Evolutionary conservation across 768 basidiomycete genomes (phyloP).

Genomic region (Artomyces pyxidatus): DNA sequence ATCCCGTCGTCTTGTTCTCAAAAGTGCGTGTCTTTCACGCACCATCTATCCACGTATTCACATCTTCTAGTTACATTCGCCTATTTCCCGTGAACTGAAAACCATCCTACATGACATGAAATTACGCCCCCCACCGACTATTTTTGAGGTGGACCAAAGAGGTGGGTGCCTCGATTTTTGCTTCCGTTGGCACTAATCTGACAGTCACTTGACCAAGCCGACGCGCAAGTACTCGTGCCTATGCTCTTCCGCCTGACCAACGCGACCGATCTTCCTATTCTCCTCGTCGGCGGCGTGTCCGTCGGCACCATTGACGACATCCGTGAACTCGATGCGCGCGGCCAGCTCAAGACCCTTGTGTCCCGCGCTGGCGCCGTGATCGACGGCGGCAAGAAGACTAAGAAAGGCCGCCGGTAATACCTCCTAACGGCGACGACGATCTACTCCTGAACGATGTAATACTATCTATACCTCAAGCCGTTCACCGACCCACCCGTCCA

Average conservation of each 20-base stretch:
- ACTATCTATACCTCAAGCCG: too few species aligned
- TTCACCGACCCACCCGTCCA: too few species aligned
- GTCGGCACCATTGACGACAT: conserved; percentile 48
- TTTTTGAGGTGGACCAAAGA: conserved; percentile 67
- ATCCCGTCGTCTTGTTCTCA: conserved; percentile 69
- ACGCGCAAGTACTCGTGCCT: conserved; percentile 53
- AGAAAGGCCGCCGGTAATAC: conserved; percentile 25
- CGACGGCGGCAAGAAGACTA: conserved; percentile 46
- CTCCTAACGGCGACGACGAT: too few species aligned
- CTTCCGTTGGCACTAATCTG: not conserved
- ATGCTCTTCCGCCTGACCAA: conserved; percentile 56
- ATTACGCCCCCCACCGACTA: conserved; percentile 52
- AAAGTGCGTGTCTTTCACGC: conserved; percentile 36
- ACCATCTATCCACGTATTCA: conserved; percentile 6
- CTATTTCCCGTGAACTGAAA: conserved; percentile 61
- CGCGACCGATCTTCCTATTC: conserved; percentile 47
- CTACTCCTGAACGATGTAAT: too few species aligned
- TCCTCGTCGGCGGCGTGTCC: conserved; percentile 58
- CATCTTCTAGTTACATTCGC: conserved; percentile 47
- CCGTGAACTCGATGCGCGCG: conserved; percentile 38
- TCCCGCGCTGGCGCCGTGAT: conserved; percentile 50
- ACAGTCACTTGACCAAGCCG: conserved; percentile 30
- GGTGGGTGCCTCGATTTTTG: conserved; percentile 19
- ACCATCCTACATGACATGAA: conserved; percentile 44
- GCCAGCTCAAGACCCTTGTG: conserved; percentile 43